Conservation (phyloP, 169 alveolate species). For the Cryptosporidium tyzzeri region DNA sequence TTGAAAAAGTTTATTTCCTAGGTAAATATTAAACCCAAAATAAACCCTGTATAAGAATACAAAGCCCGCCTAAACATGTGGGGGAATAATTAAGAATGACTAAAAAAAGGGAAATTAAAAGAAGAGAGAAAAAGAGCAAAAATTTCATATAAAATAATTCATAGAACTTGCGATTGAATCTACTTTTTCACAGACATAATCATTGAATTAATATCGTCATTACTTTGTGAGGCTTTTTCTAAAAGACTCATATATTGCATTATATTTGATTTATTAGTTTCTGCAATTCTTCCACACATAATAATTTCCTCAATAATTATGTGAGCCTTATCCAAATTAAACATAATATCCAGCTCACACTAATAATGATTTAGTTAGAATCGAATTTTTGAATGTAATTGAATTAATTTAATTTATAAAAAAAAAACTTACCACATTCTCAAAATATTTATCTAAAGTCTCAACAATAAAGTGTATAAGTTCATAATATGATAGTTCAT, state of each 20-base stretch:
- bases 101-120: neutral
- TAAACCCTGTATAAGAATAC: neutral
- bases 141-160: too few relatives aligned
- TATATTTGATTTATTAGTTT: constrained; percentile 92
- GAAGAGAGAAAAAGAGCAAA: neutral
- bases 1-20: neutral
- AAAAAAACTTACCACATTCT: constrained; percentile 86
- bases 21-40: too few relatives aligned
- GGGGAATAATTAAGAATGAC: neutral
- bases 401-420: neutral
- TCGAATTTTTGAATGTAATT: neutral
- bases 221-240: constrained; percentile 72
- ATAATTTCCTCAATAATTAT: constrained; percentile 97
- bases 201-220: constrained; percentile 71
- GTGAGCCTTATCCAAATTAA: constrained; percentile 97
- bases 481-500: constrained; percentile 96
- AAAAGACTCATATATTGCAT: constrained; percentile 78
- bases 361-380: neutral
- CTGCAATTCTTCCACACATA: constrained; percentile 93
- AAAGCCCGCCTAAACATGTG: constrained; percentile 14
- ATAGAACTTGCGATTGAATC: neutral
- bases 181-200: constrained; percentile 41
- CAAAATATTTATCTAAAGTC: constrained; percentile 97
- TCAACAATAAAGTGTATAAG: constrained; percentile 97
- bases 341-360: constrained; percentile 96